Base-by-base conservation (phyloP, 2,329 filamentous ascomycete species). In the Magnaporthiopsis poae region DNA sequence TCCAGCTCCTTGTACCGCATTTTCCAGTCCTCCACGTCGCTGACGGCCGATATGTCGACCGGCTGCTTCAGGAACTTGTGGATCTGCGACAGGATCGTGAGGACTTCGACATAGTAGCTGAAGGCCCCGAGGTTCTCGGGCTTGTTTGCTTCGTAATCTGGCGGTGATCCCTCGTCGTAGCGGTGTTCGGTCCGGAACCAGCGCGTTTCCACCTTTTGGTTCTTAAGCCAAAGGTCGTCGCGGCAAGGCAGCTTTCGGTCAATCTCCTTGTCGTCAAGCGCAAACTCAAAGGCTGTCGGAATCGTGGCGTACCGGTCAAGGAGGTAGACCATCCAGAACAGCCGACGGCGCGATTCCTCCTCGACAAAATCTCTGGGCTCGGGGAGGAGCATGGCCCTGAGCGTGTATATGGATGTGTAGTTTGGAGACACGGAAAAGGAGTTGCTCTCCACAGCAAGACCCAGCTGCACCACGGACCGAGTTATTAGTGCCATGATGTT, bases 251-350 rank as follows among this genome's bases (percentile, higher is more conserved):
- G 79, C 64, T 87, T 90, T 31, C 93, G 86, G 74, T 96, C 92
- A 61, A 96, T 94, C 73, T 96, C 92, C 73, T 89, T 91, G 72
- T 96, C 92, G 70, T 94, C 89, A 25, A 97, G 79, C 0, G 91
- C 91, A 74, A 96, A 96, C 71, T 96, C 92, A 71, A 96, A 96
- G 0, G 93, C 92, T 0, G 93, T 96, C 0, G 92, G 89, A 66
- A 96, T 88, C 0, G 92, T 96, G 0, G 92, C 92, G 74, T 96
- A 96, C 64, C 93, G 85, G 74, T 97, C 93, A 7, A 97, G 82
- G 15, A 96, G 79, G 73, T 96, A 97, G 13, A 96, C 88, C 88
- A 96, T 94, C 93, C 93, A 97, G 76, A 97, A 96, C 0, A 96
- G 80, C 33, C 93, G 83, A 35, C 93, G 84, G 35, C 92, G 83